phyloP scores from a whole-genome alignment of 495 filamentous ascomycete genomes.

The Massariosphaeria phaeospora region DNA sequence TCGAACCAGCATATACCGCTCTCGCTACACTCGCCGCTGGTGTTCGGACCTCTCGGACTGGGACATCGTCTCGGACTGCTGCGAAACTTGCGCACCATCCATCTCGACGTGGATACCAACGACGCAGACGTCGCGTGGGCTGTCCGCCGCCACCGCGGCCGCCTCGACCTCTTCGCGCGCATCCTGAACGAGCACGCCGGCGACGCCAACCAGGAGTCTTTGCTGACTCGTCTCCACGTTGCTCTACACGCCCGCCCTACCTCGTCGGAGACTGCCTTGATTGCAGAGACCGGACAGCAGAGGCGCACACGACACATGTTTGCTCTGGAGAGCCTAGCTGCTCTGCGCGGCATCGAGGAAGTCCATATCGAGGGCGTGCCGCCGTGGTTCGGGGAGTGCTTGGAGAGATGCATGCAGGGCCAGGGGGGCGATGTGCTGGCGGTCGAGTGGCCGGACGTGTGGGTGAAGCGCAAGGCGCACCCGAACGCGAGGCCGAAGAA shows the following conservation, averaged over 20 bases:
- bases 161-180: constrained; percentile 13
- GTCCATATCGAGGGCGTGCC: constrained; percentile 8
- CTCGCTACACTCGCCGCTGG: constrained; percentile 9
- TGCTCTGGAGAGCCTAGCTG: constrained; percentile 2
- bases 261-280: not conserved
- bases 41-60: constrained; percentile 13
- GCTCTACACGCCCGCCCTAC: not conserved
- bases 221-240: constrained; percentile 5
- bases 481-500: not conserved
- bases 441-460: constrained; percentile 8
- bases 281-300: too few species aligned
- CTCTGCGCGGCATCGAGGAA: constrained; percentile 6
- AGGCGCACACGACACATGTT: too few species aligned
- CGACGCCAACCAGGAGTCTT: constrained; percentile 3
- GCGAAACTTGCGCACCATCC: constrained; percentile 11
- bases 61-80: constrained; percentile 2
- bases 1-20: not conserved
- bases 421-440: constrained; percentile 9
- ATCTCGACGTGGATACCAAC: not conserved
- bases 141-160: constrained; percentile 6
- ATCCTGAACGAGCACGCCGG: constrained; percentile 17
- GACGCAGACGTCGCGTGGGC: not conserved
- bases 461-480: not conserved
- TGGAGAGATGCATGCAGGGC: constrained; percentile 13
- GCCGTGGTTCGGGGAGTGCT: constrained; percentile 8